Evolutionary conservation across 305 asterid species (phyloP), one percentile per base, ranked within the genome.

Genomic region (Ilex paraguariensis): DNA sequence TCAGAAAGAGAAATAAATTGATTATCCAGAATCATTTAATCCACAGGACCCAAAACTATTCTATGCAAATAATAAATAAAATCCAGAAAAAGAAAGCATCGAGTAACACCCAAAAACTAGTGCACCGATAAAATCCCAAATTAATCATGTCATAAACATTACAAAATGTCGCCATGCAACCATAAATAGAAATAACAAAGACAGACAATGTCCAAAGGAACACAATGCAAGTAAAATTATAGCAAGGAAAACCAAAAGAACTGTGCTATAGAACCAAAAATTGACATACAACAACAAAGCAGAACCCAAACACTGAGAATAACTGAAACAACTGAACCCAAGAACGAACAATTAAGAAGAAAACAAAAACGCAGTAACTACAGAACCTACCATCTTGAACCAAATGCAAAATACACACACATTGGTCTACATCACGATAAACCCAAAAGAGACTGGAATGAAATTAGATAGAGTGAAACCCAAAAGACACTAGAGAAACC

Each of bases 161-260:
- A 33, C 58, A 66, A 59, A 70, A 71, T 68, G 17, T 31, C 77
- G 61, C 69, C 91, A 78, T 84, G 85, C 88, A 84, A 48, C 44
- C 52, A 54, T 48, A 55, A 65, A 21, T 59, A 65, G 53, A 60
- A n/a, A 61, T 16, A 14, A 52, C 30, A 59, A 56, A 36, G 11
- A 32, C 21, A 32, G 28, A 50, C 8, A 56, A 7, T 7, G 57
- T 17, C 16, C 8, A 28, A 57, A 48, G 21, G 12, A 50, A 42
- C 5, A 60, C 30, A 76, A 60, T 65, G 78, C 75, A 49, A 50
- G 40, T 16, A 68, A 67, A 72, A 76, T 56, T 67, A 36, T 57
- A 36, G 39, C 28, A 56, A 15, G 13, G 64, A 64, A 31, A 31
- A 54, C 31, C 39, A 39, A 10, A 3, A 28, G 21, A 63, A 62